Base-by-base conservation (phyloP, 305 asterid genomes). In the Ajuga reptans region DNA sequence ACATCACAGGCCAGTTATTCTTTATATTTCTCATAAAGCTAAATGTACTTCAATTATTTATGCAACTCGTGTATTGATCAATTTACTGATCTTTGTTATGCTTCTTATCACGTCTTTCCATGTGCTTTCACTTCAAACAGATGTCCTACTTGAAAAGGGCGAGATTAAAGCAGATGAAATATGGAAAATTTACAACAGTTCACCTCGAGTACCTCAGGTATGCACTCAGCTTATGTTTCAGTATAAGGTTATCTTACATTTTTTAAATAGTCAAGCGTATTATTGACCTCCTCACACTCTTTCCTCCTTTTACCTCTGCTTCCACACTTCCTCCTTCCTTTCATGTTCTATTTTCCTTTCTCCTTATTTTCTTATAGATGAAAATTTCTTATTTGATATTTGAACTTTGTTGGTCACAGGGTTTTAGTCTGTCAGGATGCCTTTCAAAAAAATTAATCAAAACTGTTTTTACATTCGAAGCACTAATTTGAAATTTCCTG, bases 91-190 rank as follows among this genome's bases (percentile, higher is more conserved):
- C 69, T 37, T 27, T 63, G 59, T 50, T 37, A 42, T 64, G 50
- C 59, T 60, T 21, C 76, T 46, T 77, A 61, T 50, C 64, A 55
- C 60, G 34, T 56, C 62, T 68, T 53, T 73, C 53, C 64, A 9
- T 64, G 59, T 66, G 68, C 78, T 71, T 78, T 72, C 59, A 59
- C 74, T 63, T 69, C 73, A 64, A 72, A 72, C 88, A 93, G 99
- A 93, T 82, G 82, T 85, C 77, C 84, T 93, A 74, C 92, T 93
- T 24, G 96, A 85, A 72, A 82, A 83, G 64, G 99, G 96, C 59
- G 96, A 93, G 86, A 85, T 90, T 71, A 89, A 82, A 79, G 92
- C 97, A 4, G 91, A 86, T 71, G 88, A 93, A 79, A 87, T 93
- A 75, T 90, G 96, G 96, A 72, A 77, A 61, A 82, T 90, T 79